These are phyloP conservation scores for Cyathus striatus DNA, from an alignment of 768 basidiomycete species.

Conservation along the genomic window DNA sequence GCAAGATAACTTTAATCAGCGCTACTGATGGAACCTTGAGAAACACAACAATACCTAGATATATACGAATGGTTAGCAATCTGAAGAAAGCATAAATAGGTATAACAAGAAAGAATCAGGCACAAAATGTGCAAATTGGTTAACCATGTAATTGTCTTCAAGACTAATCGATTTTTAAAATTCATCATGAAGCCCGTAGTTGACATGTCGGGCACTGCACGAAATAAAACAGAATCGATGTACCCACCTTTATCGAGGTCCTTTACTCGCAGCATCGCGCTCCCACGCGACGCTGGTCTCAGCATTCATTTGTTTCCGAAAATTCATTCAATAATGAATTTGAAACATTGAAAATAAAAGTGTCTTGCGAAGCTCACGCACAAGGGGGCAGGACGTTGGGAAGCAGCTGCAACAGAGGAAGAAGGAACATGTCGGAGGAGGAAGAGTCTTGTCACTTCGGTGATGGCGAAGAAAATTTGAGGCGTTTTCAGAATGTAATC, in stretches of 20 bases:
- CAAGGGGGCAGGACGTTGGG: no score
- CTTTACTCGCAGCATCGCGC: conserved; percentile 81
- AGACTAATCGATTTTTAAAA: conserved; percentile 91
- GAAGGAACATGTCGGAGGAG: no score
- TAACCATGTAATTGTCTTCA: conserved; percentile 81
- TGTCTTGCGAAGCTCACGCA: no score
- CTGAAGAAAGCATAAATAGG: conserved; percentile 9
- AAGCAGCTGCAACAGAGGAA: no score
- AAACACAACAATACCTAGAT: conserved; percentile 7
- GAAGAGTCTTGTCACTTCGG: no score
- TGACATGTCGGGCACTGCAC: conserved; percentile 6
- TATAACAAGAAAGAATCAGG: conserved; percentile 14
- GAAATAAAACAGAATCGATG: conserved; percentile 11
- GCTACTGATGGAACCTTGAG: background rate
- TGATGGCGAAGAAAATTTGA: no score
- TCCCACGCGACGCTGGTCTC: conserved; percentile 80
- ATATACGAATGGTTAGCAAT: conserved; percentile 12
- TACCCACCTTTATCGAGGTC: conserved; percentile 74
- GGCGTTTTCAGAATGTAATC: no score
- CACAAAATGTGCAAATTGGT: conserved; percentile 25
- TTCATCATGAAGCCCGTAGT: no score
- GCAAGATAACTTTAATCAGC: conserved; percentile 9
- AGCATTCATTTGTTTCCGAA: no score
- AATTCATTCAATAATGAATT: no score
- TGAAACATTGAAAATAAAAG: no score